Base-by-base conservation (phyloP, 169 alveolate genomes). In the Babesia bigemina region DNA sequence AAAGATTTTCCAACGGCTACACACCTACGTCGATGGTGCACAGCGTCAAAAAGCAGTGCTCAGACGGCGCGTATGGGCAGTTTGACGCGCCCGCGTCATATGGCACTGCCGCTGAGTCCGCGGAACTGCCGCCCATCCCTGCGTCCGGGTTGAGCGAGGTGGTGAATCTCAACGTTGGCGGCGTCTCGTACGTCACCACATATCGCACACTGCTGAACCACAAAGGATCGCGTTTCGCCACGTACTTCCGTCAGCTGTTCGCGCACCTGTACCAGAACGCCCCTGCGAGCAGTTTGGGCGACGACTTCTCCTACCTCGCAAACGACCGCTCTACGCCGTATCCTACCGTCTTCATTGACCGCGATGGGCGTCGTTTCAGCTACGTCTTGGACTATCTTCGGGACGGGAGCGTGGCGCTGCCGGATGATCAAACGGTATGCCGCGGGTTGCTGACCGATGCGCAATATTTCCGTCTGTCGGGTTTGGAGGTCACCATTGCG, bases 141-240 rank as follows among this genome's bases (percentile, higher is more conserved):
- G 39, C 4, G 1, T 24, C 60, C 39, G 47, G 39, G 11, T 22
- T 59, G 17, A 74, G 45, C 26, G 60, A 47, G 19, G 24, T 83
- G n/a, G 77, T 83, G 14, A 83, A 75, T 17, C 70, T 83, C 26
- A 75, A 74, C 56, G 87, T 83, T 24, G 90, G 90, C 12, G 90
- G 90, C 19, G 49, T 47, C 22, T 16, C 65, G n/a, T 83, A 74
- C 76, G 57, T 72, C 21, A 83, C 90, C 47, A 83, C 79, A 19
- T 63, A 50, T 33, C 53, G 69, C 33, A 83, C 90, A 2, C 62
- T 83, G 21, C 12, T 26, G 33, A 22, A 21, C 22, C 71, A 81
- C 44, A 26, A 33, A 47, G 63, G 50, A 11, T 81, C 88, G 24
- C 60, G 56, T 10, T 66, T 81, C n/a, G 66, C 28, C 24, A 59